Evolutionary conservation across 2,329 filamentous ascomycete species (phyloP).

Genomic region (Fragosphaeria purpurea): DNA sequence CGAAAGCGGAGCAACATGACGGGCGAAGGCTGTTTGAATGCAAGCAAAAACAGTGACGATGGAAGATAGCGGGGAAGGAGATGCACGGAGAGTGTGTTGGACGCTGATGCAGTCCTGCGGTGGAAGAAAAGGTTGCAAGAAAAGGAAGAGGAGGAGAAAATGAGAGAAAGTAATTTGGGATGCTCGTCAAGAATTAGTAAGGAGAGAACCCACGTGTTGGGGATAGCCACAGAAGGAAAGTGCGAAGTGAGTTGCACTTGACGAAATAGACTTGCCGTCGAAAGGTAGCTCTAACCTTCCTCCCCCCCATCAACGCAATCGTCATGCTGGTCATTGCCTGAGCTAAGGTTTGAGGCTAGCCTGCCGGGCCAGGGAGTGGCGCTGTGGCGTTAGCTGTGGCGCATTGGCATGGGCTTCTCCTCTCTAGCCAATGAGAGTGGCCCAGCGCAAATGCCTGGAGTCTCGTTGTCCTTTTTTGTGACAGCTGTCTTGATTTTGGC

Average conservation of each 20-base stretch:
- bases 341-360: neutral
- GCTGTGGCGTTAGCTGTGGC: too few relatives aligned
- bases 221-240: neutral
- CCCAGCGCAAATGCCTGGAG: neutral
- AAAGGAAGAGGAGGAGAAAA: neutral
- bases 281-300: neutral
- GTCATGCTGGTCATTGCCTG: conserved; percentile 10
- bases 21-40: conserved; percentile 8
- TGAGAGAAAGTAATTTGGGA: neutral
- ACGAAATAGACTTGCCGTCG: neutral
- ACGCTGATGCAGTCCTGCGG: too few relatives aligned
- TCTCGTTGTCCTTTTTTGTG: too few relatives aligned
- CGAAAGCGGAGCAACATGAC: conserved; percentile 78
- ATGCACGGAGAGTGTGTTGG: too few relatives aligned
- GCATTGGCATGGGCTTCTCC: too few relatives aligned
- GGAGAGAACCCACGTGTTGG: neutral
- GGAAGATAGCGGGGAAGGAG: too few relatives aligned
- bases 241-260: neutral
- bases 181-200: neutral
- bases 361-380: too few relatives aligned
- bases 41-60: too few relatives aligned
- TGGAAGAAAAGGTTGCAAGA: neutral
- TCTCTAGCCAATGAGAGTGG: neutral
- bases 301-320: neutral
- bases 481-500: too few relatives aligned